Conservation (phyloP, 2,329 filamentous ascomycete species). For the Huntiella omanensis region DNA sequence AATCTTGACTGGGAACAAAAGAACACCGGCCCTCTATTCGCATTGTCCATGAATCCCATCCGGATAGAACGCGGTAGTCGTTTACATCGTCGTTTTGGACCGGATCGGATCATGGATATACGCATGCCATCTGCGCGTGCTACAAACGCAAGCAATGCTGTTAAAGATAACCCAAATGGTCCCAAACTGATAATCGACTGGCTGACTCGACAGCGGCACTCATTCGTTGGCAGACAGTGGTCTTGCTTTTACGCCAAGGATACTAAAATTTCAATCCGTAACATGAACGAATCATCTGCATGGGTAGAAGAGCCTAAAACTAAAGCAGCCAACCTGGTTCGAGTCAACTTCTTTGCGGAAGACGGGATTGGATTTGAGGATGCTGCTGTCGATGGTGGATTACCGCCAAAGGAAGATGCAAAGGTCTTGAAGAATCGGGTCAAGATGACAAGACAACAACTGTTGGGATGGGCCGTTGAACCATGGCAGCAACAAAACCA, state of each 20-base stretch:
- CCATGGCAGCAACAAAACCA: slow-evolving; percentile 22
- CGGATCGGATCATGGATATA: slow-evolving; percentile 39
- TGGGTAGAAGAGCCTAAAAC: slow-evolving; percentile 15
- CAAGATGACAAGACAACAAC: slow-evolving; percentile 20
- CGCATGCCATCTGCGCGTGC: slow-evolving; percentile 26
- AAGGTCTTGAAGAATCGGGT: slow-evolving; percentile 14
- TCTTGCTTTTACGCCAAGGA: slow-evolving; percentile 26
- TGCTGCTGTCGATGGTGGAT: not conserved
- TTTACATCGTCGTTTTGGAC: slow-evolving; percentile 34
- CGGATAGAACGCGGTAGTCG: slow-evolving; percentile 31
- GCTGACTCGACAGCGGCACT: slow-evolving; percentile 22
- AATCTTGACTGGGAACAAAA: slow-evolving; percentile 21
- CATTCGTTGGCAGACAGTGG: slow-evolving; percentile 29
- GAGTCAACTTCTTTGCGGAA: slow-evolving; percentile 36
- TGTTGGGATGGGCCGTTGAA: slow-evolving; percentile 35
- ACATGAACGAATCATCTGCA: slow-evolving; percentile 13
- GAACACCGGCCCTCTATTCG: slow-evolving; percentile 23
- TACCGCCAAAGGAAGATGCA: slow-evolving; percentile 16
- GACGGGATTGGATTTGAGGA: slow-evolving; percentile 25
- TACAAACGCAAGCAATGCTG: slow-evolving; percentile 16
- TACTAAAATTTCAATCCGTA: slow-evolving; percentile 21
- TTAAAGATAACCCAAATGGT: slow-evolving; percentile 12
- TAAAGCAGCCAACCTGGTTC: slow-evolving; percentile 20
- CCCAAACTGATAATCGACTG: slow-evolving; percentile 20
- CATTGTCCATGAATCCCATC: slow-evolving; percentile 28